Evolutionary conservation across 331 rosid genomes (phyloP).

Genomic region (Dryas integrifolia): DNA sequence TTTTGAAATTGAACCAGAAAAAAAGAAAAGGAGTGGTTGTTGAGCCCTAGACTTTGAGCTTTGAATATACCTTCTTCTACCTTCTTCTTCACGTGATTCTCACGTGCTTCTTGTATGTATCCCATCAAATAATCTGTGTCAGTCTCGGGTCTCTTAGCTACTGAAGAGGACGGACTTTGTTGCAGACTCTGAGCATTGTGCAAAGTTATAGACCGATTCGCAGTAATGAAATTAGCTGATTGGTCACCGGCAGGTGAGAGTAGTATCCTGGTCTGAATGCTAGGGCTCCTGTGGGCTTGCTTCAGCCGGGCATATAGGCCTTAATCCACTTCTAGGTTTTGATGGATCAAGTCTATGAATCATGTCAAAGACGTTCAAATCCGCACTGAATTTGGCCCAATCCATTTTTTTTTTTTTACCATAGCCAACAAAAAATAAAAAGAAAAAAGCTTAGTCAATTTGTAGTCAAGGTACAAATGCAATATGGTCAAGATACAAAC

Average conservation of each 20-base stretch:
- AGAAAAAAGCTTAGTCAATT: too few relatives aligned
- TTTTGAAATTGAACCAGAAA: too few relatives aligned
- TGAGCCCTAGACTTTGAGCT: conserved; percentile 1
- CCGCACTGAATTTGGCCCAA: background rate
- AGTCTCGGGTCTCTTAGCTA: background rate
- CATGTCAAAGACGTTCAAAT: background rate
- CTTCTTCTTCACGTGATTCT: conserved; percentile 95
- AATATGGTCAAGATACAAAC: too few relatives aligned
- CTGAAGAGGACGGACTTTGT: background rate
- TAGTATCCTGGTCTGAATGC: background rate
- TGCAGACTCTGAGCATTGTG: background rate
- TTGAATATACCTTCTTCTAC: conserved; percentile 68
- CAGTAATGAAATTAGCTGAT: background rate
- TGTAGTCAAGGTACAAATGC: too few relatives aligned
- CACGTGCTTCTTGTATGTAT: conserved; percentile 72
- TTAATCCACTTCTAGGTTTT: too few relatives aligned
- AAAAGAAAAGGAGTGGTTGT: background rate
- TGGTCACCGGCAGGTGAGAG: background rate
- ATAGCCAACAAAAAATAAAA: too few relatives aligned
- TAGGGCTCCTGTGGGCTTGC: background rate
- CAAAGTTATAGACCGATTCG: background rate
- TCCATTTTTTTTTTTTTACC: background rate
- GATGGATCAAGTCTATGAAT: too few relatives aligned
- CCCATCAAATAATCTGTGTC: conserved; percentile 45
- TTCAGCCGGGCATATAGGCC: background rate